Evolutionary conservation across 768 basidiomycete species (phyloP).

Genomic region (Phylloporus sp.): DNA sequence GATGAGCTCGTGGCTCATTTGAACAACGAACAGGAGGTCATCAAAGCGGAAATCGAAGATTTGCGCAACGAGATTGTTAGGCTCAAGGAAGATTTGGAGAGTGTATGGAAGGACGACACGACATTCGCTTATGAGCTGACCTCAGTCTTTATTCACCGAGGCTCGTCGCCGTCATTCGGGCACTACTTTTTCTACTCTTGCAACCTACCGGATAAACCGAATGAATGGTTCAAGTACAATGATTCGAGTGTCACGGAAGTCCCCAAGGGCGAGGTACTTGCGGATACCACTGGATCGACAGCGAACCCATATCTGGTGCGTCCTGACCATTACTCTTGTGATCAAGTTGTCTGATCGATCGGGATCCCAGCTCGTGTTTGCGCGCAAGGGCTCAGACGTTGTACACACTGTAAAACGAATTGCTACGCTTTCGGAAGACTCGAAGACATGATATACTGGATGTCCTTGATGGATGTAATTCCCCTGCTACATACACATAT

Average conservation of each 20-base stretch:
- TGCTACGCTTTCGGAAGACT: conserved; percentile 24
- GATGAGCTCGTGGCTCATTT: conserved; percentile 51
- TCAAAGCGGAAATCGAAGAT: conserved; percentile 53
- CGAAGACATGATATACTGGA: conserved; percentile 28
- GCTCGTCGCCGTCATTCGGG: conserved; percentile 79
- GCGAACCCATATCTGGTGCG: conserved; percentile 88
- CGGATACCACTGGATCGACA: conserved; percentile 83
- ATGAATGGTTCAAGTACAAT: conserved; percentile 96
- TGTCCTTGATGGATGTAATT: conserved; percentile 22
- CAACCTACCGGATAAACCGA: conserved; percentile 70
- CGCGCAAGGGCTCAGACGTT: conserved; percentile 70
- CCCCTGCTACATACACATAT: conserved; percentile 10
- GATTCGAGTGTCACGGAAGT: conserved; percentile 82
- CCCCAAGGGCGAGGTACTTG: conserved; percentile 75
- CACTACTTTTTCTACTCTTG: conserved; percentile 97
- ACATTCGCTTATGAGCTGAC: conserved; percentile 82
- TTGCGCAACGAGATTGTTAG: conserved; percentile 44
- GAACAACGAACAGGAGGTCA: conserved; percentile 45
- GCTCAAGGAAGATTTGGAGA: conserved; percentile 68
- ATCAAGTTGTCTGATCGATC: background rate
- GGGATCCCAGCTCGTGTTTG: conserved; percentile 66
- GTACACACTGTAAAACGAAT: conserved; percentile 79
- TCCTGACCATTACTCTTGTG: conserved; percentile 7
- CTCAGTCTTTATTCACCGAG: conserved; percentile 93
- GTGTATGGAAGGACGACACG: conserved; percentile 64